These are phyloP conservation scores for Eucalyptus pauciflora DNA, from an alignment of 345 rosid species.

Conservation along the genomic window DNA sequence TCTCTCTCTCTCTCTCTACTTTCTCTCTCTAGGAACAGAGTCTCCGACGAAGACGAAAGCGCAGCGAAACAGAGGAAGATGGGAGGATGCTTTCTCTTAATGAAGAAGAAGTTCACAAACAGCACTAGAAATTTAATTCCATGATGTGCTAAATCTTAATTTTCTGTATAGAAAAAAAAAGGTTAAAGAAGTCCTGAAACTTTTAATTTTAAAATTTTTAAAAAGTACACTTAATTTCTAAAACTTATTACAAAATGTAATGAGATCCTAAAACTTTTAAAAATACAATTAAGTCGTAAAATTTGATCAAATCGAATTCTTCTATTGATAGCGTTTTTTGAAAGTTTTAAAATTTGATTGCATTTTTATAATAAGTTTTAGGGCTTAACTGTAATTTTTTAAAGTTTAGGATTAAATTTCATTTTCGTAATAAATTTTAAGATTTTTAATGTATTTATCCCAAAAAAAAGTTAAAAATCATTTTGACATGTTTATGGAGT, in stretches of 20 bases:
- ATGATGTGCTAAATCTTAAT: neutral
- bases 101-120: too few species aligned
- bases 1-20: too few species aligned
- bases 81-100: too few species aligned
- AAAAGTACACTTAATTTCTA: rapidly evolving
- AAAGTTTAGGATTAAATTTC: rapidly evolving
- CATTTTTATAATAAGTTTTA: rapidly evolving
- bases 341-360: too few species aligned
- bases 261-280: rapidly evolving
- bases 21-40: neutral
- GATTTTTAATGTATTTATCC: too few species aligned
- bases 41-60: neutral
- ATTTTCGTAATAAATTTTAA: too few species aligned
- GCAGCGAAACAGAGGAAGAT: neutral
- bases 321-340: rapidly evolving
- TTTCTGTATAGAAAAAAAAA: too few species aligned
- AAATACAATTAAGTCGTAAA: rapidly evolving
- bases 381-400: rapidly evolving
- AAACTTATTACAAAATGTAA: rapidly evolving
- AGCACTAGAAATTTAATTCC: too few species aligned
- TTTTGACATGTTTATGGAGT: too few species aligned
- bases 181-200: too few species aligned
- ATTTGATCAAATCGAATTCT: rapidly evolving
- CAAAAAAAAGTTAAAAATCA: too few species aligned
- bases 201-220: too few species aligned